phyloP scores from a whole-genome alignment of 192 early-diverging fungal species.

The Coemansia sp. region DNA sequence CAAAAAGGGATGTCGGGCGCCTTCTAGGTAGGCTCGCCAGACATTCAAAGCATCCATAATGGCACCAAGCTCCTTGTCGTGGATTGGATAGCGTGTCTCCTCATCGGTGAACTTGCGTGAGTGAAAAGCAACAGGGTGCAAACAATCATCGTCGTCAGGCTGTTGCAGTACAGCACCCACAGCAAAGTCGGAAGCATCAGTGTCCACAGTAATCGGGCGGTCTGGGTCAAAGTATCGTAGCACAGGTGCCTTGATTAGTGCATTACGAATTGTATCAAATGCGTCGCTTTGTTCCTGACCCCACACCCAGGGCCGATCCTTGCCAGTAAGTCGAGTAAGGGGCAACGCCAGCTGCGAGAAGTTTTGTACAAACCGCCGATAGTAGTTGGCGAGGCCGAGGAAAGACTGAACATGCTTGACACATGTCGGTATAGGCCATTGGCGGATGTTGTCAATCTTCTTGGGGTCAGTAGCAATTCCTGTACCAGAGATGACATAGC shows the following conservation, averaged over 20 bases:
- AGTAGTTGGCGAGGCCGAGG: conserved; percentile 37
- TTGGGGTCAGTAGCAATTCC: conserved; percentile 8
- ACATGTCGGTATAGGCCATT: conserved; percentile 23
- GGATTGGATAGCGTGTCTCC: no score
- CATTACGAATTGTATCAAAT: background rate
- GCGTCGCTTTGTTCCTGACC: background rate
- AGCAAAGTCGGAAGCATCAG: conserved; percentile 7
- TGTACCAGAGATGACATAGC: background rate
- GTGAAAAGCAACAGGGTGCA: no score
- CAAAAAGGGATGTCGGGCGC: no score
- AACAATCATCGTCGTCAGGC: conserved; percentile 6
- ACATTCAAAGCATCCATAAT: no score
- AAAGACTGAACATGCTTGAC: conserved; percentile 21
- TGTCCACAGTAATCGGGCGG: background rate
- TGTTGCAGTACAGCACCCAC: conserved; percentile 10
- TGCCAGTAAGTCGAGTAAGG: no score
- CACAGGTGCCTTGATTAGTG: conserved; percentile 9
- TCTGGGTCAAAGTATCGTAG: conserved; percentile 7
- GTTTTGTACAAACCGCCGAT: conserved; percentile 25
- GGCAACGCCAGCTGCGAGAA: no score
- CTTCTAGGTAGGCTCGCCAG: no score
- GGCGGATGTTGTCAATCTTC: background rate
- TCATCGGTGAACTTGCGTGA: no score
- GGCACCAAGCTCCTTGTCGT: no score
- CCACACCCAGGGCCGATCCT: no score